A percentile compares a stretch with the other conserved stretches of the same genome.
phyloP scores from a whole-genome alignment of 768 basidiomycete species.

The Termitomyces sp. region DNA sequence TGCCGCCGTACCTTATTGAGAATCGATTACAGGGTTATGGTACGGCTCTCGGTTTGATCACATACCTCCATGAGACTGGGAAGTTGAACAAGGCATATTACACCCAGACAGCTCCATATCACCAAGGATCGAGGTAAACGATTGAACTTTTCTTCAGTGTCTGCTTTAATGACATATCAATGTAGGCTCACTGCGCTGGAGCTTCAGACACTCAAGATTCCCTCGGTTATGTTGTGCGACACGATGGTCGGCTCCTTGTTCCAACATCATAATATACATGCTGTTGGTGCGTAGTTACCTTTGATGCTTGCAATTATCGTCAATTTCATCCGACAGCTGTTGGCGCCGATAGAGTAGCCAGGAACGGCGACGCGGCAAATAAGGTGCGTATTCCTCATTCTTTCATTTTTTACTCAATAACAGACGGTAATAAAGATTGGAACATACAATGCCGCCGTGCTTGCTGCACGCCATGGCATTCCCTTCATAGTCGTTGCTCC shows the following conservation, averaged over 20 bases:
- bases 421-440: slow-evolving; percentile 51
- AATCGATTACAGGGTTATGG: slow-evolving; percentile 77
- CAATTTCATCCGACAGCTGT: slow-evolving; percentile 45
- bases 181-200: slow-evolving; percentile 84
- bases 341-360: slow-evolving; percentile 84
- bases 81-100: slow-evolving; percentile 82
- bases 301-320: not conserved
- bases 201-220: slow-evolving; percentile 76
- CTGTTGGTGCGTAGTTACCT: slow-evolving; percentile 50
- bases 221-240: slow-evolving; percentile 93
- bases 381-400: slow-evolving; percentile 41
- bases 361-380: slow-evolving; percentile 96
- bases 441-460: slow-evolving; percentile 93
- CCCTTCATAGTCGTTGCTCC: slow-evolving; percentile 94
- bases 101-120: slow-evolving; percentile 93
- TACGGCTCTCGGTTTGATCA: slow-evolving; percentile 91
- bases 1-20: not conserved
- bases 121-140: slow-evolving; percentile 77
- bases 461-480: slow-evolving; percentile 82
- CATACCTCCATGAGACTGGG: slow-evolving; percentile 74
- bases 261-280: slow-evolving; percentile 80
- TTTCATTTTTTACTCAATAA: not conserved
- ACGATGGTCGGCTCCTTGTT: slow-evolving; percentile 97
- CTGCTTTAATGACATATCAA: not conserved
- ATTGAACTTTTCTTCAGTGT: not conserved